Evolutionary conservation across 805 yeast genomes (phyloP), one percentile per base, ranked within the genome.

Genomic region (Candida railenensis): DNA sequence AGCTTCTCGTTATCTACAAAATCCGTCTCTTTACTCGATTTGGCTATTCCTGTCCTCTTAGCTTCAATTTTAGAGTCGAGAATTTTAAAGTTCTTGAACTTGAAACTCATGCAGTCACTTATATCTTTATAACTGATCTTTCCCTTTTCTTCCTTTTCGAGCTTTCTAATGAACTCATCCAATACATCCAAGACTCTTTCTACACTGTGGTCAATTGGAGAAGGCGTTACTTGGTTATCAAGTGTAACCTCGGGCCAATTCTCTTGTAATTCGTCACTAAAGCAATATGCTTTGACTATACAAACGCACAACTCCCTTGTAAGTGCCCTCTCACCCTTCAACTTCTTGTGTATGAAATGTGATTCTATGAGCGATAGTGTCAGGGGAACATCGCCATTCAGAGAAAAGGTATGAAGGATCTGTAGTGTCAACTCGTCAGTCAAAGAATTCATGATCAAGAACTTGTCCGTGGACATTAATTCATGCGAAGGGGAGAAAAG

Each of bases 331-430:
- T 67, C 66, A 2, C 76, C 75, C 19, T 48, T 54, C 38, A 65
- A 44, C 2, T 55, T 37, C 30, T 62, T 62, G 48, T 67, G 71
- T 4, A 71, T 47, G 48, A 54, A 68, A 45, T 68, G 72, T 40
- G 69, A 52, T 46, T 73, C 74, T 11, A 73, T 62, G 12, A 71
- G 53, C 4, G 57, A 46, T 8, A 69, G 46, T 1, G 73, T 61
- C 61, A 61, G 65, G 14, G 57, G 42, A 4, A 69, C 67, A 49
- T 73, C 77, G 4, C 77, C 77, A 43, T 64, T 56, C 3, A 56
- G 48, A 2, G 73, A 53, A 9, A 72, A 56, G 0, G 62, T 53
- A 30, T 63, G 67, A 22, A 73, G 54, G 4, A 68, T 59, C 42
- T 55, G 59, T 28, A 50, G 47, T 4, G 68, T 49, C 30, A 62